Evolutionary conservation across 1,284 basidiomycete genomes (phyloP), one percentile per base, ranked within the genome.

Genomic region (Meira nashicola): DNA sequence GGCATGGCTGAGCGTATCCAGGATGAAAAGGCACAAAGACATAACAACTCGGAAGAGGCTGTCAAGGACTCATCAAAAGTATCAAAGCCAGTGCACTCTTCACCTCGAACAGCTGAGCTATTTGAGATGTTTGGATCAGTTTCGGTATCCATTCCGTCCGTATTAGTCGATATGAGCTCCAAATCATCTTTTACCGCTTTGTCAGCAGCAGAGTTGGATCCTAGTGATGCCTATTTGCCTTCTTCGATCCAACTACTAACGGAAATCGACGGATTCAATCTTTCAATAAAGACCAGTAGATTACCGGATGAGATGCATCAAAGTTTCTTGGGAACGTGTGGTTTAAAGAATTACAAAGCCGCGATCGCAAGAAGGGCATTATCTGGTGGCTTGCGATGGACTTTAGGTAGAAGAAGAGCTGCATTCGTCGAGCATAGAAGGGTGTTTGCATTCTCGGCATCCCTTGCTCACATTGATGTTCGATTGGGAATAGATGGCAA

Each of bases 271-370:
- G 33, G 39, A 15, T 55, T 76, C 39, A 48, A 61, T 55, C 60
- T 74, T n/a, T 58, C 66, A 33, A 54, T 75, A 19, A 57, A 49
- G 11, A 59, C 63, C 25, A 77, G 75, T 61, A 55, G 67, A 37
- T 63, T 65, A 0, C 25, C n/a, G 7, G 64, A 75, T 38, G 51
- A 46, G 12, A 58, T 63, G 17, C 75, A 77, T 59, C 72, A 69
- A 54, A 60, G 61, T 14, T 77, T 72, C 72, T 62, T 77, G 2
- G 75, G 75, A 37, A 67, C 71, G 0, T 77, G 73, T 59, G 73
- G 75, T 6, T 28, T 69, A 39, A 41, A 48, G 25, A 51, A 51
- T 21, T 38, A 57, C 39, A 21, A 64, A 6, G 39, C 58, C 19
- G 11, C 58, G 53, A 38, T 9, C 28, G 38, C 15, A 14, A 2